Evolutionary conservation across 495 filamentous ascomycete genomes (phyloP).

Genomic region (Glonium stellatum): DNA sequence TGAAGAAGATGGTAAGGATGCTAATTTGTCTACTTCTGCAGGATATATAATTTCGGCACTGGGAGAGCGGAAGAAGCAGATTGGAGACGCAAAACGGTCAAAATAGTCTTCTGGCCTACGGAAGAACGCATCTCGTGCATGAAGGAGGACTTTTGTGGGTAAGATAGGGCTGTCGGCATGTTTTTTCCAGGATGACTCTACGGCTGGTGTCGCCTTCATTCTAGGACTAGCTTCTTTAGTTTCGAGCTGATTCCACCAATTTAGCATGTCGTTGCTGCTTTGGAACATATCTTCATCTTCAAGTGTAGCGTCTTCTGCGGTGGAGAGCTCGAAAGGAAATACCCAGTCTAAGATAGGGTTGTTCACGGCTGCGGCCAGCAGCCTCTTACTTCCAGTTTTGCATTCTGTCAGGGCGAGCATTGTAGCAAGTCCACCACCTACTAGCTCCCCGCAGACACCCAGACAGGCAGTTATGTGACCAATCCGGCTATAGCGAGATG

Average conservation of each 20-base stretch:
- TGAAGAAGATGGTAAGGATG: constrained; percentile 13
- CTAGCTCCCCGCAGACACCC: constrained; percentile 46
- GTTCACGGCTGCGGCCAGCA: constrained; percentile 38
- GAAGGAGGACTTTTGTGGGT: constrained; percentile 35
- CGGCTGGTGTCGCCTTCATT: constrained; percentile 10
- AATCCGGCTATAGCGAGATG: constrained; percentile 1
- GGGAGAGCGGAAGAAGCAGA: constrained; percentile 47
- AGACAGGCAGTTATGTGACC: constrained; percentile 27
- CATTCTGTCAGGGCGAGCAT: constrained; percentile 57
- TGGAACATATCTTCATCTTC: background rate
- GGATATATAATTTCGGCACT: constrained; percentile 17
- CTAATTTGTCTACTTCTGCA: constrained; percentile 5
- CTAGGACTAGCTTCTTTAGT: background rate
- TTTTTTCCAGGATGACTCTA: constrained; percentile 11
- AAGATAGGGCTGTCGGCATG: constrained; percentile 19
- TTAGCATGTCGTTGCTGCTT: constrained; percentile 9
- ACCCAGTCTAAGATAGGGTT: constrained; percentile 43
- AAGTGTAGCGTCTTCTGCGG: background rate
- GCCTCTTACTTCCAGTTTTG: constrained; percentile 28
- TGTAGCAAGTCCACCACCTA: constrained; percentile 50
- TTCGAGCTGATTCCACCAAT: constrained; percentile 13
- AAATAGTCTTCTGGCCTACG: constrained; percentile 44
- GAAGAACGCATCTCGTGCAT: constrained; percentile 42
- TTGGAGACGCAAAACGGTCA: constrained; percentile 54
- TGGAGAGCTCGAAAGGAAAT: constrained; percentile 22